These are phyloP conservation scores for Centaurea solstitialis DNA, from an alignment of 129 eudicot genomes.

Conservation along the genomic window DNA sequence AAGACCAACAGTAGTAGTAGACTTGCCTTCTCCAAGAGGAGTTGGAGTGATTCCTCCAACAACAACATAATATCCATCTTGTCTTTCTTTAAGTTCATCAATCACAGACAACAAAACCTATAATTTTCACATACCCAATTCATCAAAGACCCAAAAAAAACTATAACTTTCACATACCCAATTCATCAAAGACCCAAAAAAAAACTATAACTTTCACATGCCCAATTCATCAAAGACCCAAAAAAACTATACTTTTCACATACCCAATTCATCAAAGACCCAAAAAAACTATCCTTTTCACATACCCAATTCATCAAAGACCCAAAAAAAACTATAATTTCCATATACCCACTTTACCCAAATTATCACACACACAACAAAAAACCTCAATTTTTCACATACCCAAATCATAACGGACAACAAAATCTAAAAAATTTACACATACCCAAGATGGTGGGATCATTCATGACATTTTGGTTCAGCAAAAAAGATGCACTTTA, in stretches of 20 bases:
- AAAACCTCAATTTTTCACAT: background rate
- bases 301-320: background rate
- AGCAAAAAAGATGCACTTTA: background rate
- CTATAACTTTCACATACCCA: background rate
- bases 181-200: slow-evolving; percentile 15
- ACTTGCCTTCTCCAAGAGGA: slow-evolving; percentile 99
- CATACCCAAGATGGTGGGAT: slow-evolving; percentile 17
- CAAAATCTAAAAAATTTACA: background rate
- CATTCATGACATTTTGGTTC: background rate
- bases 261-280: background rate
- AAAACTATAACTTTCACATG: background rate
- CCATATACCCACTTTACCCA: background rate
- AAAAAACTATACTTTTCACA: background rate
- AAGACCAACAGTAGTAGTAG: slow-evolving; percentile 98
- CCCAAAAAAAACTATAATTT: background rate
- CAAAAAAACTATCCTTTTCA: background rate
- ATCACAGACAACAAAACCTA: slow-evolving; percentile 85
- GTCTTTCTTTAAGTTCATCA: slow-evolving; percentile 68
- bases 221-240: background rate
- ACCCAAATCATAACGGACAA: slow-evolving; percentile 9
- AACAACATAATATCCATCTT: slow-evolving; percentile 96
- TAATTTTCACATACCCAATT: slow-evolving; percentile 9
- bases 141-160: background rate
- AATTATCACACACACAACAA: slow-evolving; percentile 19
- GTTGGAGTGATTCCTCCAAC: slow-evolving; percentile 99